These are phyloP conservation scores for Epichloe coenophiala DNA, from an alignment of 2,329 filamentous ascomycete species.

Conservation along the genomic window DNA sequence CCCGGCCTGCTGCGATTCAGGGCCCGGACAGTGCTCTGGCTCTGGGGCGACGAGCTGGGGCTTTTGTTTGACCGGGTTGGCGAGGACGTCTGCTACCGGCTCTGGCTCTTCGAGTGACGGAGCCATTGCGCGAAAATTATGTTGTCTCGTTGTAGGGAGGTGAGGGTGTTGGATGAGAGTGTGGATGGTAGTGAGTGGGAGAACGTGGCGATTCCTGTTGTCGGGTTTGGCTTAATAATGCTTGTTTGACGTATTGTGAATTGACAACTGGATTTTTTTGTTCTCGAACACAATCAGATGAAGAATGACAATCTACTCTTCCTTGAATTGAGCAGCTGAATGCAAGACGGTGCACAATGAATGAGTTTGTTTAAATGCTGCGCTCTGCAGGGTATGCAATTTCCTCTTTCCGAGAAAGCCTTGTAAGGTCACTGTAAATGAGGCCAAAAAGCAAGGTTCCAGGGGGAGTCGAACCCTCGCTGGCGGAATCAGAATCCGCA, in stretches of 20 bases:
- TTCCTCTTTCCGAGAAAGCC: no score
- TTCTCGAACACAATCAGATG: background rate
- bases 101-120: slow-evolving; percentile 58
- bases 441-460: slow-evolving; percentile 15
- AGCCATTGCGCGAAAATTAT: slow-evolving; percentile 42
- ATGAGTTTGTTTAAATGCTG: no score
- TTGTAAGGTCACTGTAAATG: no score
- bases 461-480: slow-evolving; percentile 23
- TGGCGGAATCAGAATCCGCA: slow-evolving; percentile 24
- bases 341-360: no score
- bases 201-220: background rate
- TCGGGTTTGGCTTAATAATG: slow-evolving; percentile 3
- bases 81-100: slow-evolving; percentile 53
- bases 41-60: slow-evolving; percentile 87
- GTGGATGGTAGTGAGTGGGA: background rate
- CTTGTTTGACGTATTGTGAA: background rate
- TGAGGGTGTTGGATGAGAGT: background rate
- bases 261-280: background rate
- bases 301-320: no score
- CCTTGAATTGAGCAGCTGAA: no score
- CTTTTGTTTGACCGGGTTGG: slow-evolving; percentile 62
- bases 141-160: background rate
- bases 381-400: no score
- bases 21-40: slow-evolving; percentile 92
- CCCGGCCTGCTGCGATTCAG: slow-evolving; percentile 59